These are phyloP conservation scores for Kazachstania kunashirensis DNA, from an alignment of 805 yeast genomes.

Conservation along the genomic window DNA sequence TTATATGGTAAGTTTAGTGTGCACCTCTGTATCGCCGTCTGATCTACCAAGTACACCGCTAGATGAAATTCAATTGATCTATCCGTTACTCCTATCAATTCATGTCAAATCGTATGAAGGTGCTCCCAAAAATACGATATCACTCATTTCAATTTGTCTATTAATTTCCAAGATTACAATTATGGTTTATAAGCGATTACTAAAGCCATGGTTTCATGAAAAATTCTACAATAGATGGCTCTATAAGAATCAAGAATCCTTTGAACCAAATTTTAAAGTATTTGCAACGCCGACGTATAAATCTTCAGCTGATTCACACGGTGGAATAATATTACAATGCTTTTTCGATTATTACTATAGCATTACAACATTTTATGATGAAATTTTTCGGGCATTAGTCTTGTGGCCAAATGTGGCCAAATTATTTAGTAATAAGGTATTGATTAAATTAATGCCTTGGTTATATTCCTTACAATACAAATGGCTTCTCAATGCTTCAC, in stretches of 20 bases:
- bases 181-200: not conserved
- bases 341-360: not conserved
- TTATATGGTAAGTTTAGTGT: conserved; percentile 7
- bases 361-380: conserved; percentile 10
- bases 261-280: not conserved
- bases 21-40: not conserved
- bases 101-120: conserved; percentile 7
- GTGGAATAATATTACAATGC: not conserved
- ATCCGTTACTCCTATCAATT: conserved; percentile 10
- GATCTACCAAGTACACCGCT: not conserved
- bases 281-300: not conserved
- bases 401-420: conserved; percentile 18
- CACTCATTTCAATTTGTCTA: conserved; percentile 3
- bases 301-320: not conserved
- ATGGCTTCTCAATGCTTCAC: conserved; percentile 4
- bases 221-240: not conserved
- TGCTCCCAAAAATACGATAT: not conserved
- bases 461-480: not conserved
- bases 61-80: conserved; percentile 12
- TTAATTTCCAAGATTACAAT: not conserved
- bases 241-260: not conserved
- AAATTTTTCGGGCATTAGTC: conserved; percentile 7
- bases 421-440: conserved; percentile 8
- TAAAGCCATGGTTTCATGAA: not conserved
- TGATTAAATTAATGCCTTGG: conserved; percentile 1